Evolutionary conservation across 78 protist species (phyloP).

Genomic region (Guillardia theta): DNA sequence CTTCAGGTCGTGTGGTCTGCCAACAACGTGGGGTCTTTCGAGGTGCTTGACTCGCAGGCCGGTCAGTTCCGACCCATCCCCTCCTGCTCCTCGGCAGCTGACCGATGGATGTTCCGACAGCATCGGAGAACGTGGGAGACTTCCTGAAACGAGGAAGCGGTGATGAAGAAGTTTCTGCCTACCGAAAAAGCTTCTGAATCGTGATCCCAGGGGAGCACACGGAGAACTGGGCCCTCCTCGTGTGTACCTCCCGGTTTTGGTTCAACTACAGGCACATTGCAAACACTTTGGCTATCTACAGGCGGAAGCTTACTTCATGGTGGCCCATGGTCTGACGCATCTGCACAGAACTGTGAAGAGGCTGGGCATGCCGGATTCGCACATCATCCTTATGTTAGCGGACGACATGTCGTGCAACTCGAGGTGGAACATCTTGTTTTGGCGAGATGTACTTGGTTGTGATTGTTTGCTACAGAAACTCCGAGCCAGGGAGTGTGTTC

Average conservation of each 20-base stretch:
- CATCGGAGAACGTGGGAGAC: no score
- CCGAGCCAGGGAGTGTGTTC: constrained; percentile 59
- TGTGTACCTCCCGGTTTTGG: constrained; percentile 90
- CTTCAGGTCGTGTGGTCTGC: no score
- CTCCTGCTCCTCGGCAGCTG: no score
- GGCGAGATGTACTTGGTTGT: background rate
- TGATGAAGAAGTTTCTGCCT: no score
- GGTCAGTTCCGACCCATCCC: no score
- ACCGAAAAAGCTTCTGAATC: no score
- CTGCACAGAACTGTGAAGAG: constrained; percentile 63
- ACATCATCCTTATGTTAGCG: constrained; percentile 88
- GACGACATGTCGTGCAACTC: constrained; percentile 95
- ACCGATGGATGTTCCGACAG: no score
- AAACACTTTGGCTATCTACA: constrained; percentile 86
- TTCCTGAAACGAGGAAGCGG: no score
- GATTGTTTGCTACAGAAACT: background rate
- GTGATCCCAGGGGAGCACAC: background rate
- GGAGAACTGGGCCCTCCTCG: constrained; percentile 61
- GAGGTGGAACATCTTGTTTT: background rate
- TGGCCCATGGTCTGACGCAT: background rate
- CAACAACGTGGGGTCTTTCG: no score
- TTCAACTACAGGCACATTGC: constrained; percentile 93
- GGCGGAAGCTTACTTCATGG: constrained; percentile 16
- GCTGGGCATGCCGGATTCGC: constrained; percentile 94
- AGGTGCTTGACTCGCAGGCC: no score